A percentile compares a stretch with the other conserved stretches of the same genome.
These are phyloP conservation scores for Marvania coccoides DNA, from an alignment of 139 green algal species.

Conservation along the genomic window DNA sequence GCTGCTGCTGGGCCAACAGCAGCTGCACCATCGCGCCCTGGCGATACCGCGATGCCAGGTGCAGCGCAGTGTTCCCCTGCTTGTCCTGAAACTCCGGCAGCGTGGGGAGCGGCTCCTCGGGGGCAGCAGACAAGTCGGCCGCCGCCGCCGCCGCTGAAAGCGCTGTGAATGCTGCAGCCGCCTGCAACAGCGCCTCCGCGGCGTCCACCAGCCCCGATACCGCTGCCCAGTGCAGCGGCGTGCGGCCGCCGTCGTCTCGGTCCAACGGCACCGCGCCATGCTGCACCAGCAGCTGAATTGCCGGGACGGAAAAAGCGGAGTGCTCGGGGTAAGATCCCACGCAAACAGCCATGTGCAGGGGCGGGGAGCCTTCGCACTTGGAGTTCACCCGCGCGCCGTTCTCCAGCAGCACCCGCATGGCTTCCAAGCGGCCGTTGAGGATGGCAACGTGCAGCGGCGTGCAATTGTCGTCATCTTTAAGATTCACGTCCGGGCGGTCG, in stretches of 20 bases:
- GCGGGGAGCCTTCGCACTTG: conserved; percentile 56
- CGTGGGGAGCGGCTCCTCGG: not conserved
- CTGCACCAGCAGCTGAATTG: conserved; percentile 39
- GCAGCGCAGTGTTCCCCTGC: conserved; percentile 57
- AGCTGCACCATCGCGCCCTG: not conserved
- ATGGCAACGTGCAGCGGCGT: conserved; percentile 79
- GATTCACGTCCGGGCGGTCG: conserved; percentile 21
- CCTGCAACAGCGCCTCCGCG: conserved; percentile 26
- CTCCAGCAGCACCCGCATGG: conserved; percentile 42
- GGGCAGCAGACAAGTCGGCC: not conserved
- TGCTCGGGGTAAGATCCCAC: conserved; percentile 17
- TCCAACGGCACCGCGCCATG: conserved; percentile 27
- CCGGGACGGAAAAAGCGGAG: conserved; percentile 12
- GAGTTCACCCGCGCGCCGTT: conserved; percentile 16
- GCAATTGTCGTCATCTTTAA: conserved; percentile 44
- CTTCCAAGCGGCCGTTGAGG: conserved; percentile 49
- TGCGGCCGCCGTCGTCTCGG: conserved; percentile 70
- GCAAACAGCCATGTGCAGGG: conserved; percentile 55
- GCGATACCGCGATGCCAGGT: conserved; percentile 50
- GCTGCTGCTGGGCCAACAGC: conserved; percentile 5
- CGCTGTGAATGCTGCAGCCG: not conserved
- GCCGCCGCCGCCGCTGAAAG: conserved; percentile 1
- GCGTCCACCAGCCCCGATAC: conserved; percentile 27
- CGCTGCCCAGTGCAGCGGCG: conserved; percentile 72
- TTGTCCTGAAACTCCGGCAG: conserved; percentile 46